Base-by-base conservation (phyloP, 1,284 basidiomycete species). In the Xerocomus nothofagi region DNA sequence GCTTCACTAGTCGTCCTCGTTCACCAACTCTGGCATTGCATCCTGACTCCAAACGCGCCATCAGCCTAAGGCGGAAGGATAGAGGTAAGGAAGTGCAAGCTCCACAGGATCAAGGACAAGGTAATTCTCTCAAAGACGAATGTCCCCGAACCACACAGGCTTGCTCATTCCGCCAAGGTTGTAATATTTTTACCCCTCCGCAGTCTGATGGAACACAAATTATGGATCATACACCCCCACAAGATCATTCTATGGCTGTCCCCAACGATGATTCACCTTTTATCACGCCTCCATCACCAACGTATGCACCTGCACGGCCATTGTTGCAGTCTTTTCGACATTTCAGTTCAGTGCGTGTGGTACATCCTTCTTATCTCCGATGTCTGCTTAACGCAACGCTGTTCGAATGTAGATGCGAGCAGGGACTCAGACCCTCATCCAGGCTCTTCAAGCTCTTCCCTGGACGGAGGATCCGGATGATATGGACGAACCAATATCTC, bases 361-460 rank as follows among this genome's bases (percentile, higher is more conserved):
- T 34, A 30, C 32, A 43, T 41, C 26, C 7, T 34, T 33, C 23
- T 14, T 36, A 30, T 50, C 17, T 12, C 10, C 32, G 7, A 29
- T 15, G 14, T 42, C 42, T 44, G 26, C 53, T 57, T 49, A 60
- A 46, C 12, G 15, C 8, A 24, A 21, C 26, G 4, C n/a, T 31
- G 6, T 32, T 29, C 56, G 52, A 47, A 51, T 54, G 62, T 59
- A 86, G 89, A 86, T 91, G 81, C 83, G 87, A 38, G 80, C 83
- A 20, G 88, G 88, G 23, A 91, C 89, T 6, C 89, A 91, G 65
- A 87, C 89, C 3, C 78, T 91, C 44, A 91, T 91, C 39, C 89
- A 91, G 70, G 89, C 87, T 3, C 72, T 91, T 18, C 89, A 91
- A 60, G 88, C 88, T 4, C 74, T 91, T 37, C 89, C 89, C 20